These are phyloP conservation scores for Leavenworthia alabamica DNA, from an alignment of 345 rosid species.

Conservation along the genomic window DNA sequence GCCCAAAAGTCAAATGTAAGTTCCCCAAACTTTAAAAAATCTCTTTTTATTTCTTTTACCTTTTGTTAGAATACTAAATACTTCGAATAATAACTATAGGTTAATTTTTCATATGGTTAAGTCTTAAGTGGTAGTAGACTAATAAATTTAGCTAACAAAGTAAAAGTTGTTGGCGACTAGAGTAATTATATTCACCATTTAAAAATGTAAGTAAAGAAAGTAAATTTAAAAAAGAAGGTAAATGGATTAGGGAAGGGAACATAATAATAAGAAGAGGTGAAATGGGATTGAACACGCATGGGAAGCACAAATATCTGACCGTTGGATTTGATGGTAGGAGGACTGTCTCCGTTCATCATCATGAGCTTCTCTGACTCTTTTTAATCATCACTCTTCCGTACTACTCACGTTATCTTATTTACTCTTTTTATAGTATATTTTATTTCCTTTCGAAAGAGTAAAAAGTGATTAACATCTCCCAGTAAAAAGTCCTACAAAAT, in stretches of 20 bases:
- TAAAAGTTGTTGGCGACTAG: no score
- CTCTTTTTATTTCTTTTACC: not conserved
- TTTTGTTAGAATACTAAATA: no score
- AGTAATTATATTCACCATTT: no score
- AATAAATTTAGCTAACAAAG: no score
- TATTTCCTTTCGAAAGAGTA: no score
- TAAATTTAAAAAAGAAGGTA: no score
- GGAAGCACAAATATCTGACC: conserved; percentile 31
- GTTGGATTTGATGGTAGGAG: conserved; percentile 15
- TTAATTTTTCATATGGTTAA: no score
- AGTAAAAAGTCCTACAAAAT: no score
- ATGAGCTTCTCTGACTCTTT: conserved; percentile 29
- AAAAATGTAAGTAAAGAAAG: no score
- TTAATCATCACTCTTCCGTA: conserved; percentile 30
- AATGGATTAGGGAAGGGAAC: not conserved
- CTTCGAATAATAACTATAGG: no score
- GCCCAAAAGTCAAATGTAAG: not conserved
- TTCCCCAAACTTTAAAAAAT: not conserved
- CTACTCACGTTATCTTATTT: conserved; percentile 14
- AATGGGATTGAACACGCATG: conserved; percentile 34
- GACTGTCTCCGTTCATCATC: conserved; percentile 31
- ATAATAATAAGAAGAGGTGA: no score
- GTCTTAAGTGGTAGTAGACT: no score
- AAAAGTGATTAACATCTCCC: not conserved
- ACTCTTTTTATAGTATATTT: not conserved